Evolutionary conservation across 176 grass and related monocot species (phyloP).

Genomic region (Aegilops sharonensis): DNA sequence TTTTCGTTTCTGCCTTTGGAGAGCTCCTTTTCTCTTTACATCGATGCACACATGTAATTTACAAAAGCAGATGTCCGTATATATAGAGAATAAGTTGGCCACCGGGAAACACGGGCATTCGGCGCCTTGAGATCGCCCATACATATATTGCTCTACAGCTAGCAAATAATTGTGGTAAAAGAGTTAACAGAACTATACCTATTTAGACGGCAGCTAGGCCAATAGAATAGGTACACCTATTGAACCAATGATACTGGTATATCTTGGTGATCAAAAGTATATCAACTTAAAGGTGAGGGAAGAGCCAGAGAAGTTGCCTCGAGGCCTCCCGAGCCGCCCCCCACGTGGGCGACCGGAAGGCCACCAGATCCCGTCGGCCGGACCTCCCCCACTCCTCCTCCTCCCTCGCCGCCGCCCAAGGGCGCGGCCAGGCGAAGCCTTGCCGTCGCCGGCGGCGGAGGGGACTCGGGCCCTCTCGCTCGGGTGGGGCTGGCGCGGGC

Average conservation of each 20-base stretch:
- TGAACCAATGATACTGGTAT: neutral
- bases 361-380: too few species aligned
- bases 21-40: slow-evolving; percentile 35
- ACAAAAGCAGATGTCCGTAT: slow-evolving; percentile 25
- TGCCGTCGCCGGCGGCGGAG: too few species aligned
- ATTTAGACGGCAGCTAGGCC: neutral
- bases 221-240: neutral
- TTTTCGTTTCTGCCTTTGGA: slow-evolving; percentile 12
- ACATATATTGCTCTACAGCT: neutral
- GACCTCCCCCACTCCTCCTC: too few species aligned
- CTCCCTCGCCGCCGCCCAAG: too few species aligned
- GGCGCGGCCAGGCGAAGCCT: too few species aligned
- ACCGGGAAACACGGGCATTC: slow-evolving; percentile 30
- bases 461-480: too few species aligned
- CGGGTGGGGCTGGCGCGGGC: too few species aligned
- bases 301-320: slow-evolving; percentile 17
- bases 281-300: neutral
- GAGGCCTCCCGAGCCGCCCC: neutral
- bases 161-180: neutral
- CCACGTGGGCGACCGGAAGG: too few species aligned
- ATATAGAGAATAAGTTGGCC: slow-evolving; percentile 28
- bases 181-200: too few species aligned
- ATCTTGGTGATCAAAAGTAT: neutral
- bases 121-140: neutral
- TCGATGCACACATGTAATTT: neutral